Base-by-base conservation (phyloP, 495 filamentous ascomycete genomes). In the Talaromyces adpressus region DNA sequence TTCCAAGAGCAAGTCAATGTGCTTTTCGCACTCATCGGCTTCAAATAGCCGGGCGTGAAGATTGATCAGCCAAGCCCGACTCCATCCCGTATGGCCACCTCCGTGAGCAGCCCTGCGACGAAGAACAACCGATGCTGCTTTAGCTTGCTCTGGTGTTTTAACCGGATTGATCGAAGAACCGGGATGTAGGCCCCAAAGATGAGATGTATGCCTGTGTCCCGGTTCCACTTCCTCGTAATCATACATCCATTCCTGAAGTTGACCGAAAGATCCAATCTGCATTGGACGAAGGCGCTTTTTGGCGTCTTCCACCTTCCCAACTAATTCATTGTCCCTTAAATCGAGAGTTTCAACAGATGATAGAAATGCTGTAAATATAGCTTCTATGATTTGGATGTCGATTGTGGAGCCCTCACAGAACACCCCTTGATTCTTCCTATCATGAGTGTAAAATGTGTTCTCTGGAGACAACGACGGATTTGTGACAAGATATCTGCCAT, bases 381-480 rank as follows among this genome's bases (percentile, higher is more conserved):
- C 73, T 39, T 68, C 63, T 27, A 81, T 67, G 4, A 84, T 74
- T 59, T 80, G 77, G 20, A 75, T 81, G 64, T 84, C 81, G 62
- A 83, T 81, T 0, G 77, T 77, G 2, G 80, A 72, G 30, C 77
- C 75, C 57, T 75, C 76, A 23, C 76, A 77, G 0, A 81, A 63
- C 0, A 73, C 64, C 1, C 77, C 80, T 52, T 72, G 58, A 2
- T 67, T 70, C 0, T 67, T 65, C 3, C 64, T 61, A 30, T 77
- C 70, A 3, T 8, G 49, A 52, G 18, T 22, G 18, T 67, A 67
- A 36, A 78, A 83, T 8, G 70, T 74, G 25, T 84, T 82, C 56
- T 84, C 82, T 1, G 78, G 82, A 6, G 79, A 81, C 1, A 79
- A 65, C 9, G 78, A 82, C 4, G 82, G 82, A 54, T 71, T 79